A percentile compares a stretch with the other conserved stretches of the same genome.
phyloP scores from a whole-genome alignment of 345 rosid species.

The Eucalyptus regnans region DNA sequence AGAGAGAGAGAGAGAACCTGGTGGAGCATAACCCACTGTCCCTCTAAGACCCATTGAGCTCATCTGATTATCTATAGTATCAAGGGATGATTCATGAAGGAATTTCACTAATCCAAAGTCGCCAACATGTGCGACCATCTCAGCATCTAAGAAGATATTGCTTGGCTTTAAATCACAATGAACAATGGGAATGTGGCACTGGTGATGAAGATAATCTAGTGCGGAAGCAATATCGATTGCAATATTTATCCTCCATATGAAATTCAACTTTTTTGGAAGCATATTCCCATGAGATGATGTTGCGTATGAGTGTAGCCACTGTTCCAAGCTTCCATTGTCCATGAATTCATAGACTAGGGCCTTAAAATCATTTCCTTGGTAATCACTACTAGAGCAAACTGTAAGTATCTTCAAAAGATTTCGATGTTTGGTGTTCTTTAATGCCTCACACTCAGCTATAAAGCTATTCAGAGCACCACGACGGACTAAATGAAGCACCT shows the following conservation, averaged over 20 bases:
- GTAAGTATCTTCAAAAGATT: background rate
- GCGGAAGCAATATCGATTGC: background rate
- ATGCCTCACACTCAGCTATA: background rate
- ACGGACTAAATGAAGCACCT: background rate
- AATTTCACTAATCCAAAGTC: background rate
- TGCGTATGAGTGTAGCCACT: background rate
- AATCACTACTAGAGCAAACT: background rate
- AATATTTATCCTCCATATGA: background rate
- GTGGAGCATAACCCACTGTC: background rate
- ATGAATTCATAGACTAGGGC: background rate
- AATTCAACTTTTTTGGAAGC: background rate
- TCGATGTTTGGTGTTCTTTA: background rate
- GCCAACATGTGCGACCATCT: background rate
- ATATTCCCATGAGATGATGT: background rate
- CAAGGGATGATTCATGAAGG: background rate
- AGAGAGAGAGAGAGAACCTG: no score
- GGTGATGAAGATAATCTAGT: background rate
- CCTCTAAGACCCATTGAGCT: background rate
- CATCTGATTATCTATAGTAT: background rate
- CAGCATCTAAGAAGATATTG: background rate
- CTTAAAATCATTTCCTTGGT: background rate
- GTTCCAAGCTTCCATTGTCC: background rate
- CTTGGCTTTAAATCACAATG: background rate
- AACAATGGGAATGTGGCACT: background rate
- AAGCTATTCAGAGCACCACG: background rate